Evolutionary conservation across 148 eudicot genomes (phyloP), one percentile per base, ranked within the genome.

Genomic region (Selenicereus undatus): DNA sequence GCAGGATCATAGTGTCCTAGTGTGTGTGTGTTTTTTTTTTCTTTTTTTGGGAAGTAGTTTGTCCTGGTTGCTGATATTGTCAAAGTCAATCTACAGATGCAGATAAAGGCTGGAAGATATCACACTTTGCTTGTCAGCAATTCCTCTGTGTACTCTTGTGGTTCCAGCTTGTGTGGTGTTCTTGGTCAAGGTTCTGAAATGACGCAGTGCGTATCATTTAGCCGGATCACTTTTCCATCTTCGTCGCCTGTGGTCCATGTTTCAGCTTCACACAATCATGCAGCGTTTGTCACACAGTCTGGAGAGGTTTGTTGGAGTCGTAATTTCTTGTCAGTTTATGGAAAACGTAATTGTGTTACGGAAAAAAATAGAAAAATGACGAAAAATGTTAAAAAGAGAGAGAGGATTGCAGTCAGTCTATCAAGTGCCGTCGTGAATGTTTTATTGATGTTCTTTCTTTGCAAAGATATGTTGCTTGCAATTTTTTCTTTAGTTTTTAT

Each of bases 101-200:
- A 96, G 89, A 93, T 96, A 82, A 92, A 87, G 84, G 88, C 95
- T 1, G 99, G 99, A 78, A 93, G 89, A 76, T 93, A 93, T 84
- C 99, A 96, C 83, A 92, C 98, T 8, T 83, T 96, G 89, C 88
- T 96, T 85, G 81, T 93, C 83, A 91, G 89, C 36, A 87, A 89
- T 86, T 93, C 91, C 69, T 88, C 89, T 8, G 97, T 88, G 32
- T 96, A 93, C 82, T 91, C 99, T 16, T 96, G 98, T 84, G 99
- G 99, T 81, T 93, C 98, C 36, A 92, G 94, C 80, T 87, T 96
- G 86, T 96, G 94, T 74, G 99, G 99, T 79, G 99, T 93, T 85
- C 98, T 96, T 82, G 99, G 99, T 81, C 99, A 93, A 85, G 99
- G 99, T 76, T 86, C 98, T 18, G 99, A 96, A 81, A 86, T 87